Evolutionary conservation across 2,329 filamentous ascomycete genomes (phyloP).

Genomic region (Alternaria arborescens): DNA sequence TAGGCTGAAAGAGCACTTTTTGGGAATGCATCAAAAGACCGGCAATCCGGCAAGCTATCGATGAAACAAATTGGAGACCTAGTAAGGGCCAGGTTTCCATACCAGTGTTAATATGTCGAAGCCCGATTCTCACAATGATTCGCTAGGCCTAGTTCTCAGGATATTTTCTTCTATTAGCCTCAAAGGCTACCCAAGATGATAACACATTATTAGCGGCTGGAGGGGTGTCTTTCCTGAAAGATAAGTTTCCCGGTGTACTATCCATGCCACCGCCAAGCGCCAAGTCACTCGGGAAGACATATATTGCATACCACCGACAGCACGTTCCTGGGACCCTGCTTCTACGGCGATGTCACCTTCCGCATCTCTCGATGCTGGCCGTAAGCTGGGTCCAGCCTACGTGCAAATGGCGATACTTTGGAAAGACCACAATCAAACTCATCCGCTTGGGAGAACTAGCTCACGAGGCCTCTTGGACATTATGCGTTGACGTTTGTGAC

Average conservation of each 20-base stretch:
- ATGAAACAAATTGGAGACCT: too few relatives aligned
- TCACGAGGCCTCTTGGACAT: too few relatives aligned
- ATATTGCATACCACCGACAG: neutral
- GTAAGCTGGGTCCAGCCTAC: neutral
- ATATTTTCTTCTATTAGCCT: neutral
- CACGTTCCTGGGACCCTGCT: conserved; percentile 3
- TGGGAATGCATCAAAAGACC: too few relatives aligned
- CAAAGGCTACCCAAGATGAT: neutral
- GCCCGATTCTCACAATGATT: neutral
- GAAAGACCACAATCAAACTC: neutral
- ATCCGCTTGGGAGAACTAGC: neutral
- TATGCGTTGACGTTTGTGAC: neutral
- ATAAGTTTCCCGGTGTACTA: neutral
- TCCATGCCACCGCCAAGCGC: conserved; percentile 1
- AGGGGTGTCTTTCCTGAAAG: neutral
- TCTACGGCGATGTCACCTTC: conserved; percentile 6
- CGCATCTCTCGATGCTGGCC: neutral
- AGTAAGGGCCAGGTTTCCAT: too few relatives aligned
- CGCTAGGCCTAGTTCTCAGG: neutral
- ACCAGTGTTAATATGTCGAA: neutral
- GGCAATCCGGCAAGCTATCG: too few relatives aligned
- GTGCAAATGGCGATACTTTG: neutral
- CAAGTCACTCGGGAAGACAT: neutral
- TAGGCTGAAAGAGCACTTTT: too few relatives aligned
- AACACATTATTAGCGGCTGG: neutral